Conservation (phyloP, 2,329 filamentous ascomycete genomes). For the Chrysosporium keratinophilum region DNA sequence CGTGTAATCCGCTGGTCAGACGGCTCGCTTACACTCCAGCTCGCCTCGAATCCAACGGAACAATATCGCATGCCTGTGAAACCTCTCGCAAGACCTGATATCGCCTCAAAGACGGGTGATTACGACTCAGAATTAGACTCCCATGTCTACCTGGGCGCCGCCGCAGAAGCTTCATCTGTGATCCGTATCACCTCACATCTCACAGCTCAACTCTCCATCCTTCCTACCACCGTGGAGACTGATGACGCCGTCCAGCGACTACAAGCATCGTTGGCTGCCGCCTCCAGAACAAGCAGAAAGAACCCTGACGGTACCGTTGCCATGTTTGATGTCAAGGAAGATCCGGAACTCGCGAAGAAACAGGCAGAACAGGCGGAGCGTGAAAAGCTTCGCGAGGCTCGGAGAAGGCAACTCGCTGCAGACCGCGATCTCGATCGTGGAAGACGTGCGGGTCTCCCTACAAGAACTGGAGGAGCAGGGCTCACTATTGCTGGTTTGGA, state of each 20-base stretch:
- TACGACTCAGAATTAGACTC: conserved; percentile 49
- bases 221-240: conserved; percentile 45
- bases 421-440: conserved; percentile 47
- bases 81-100: conserved; percentile 47
- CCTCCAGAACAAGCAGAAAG: conserved; percentile 43
- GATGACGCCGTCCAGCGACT: conserved; percentile 53
- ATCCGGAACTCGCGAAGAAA: conserved; percentile 52
- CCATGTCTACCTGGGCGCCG: conserved; percentile 54
- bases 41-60: conserved; percentile 50
- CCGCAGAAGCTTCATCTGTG: conserved; percentile 47
- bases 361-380: conserved; percentile 51
- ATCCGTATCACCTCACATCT: conserved; percentile 54
- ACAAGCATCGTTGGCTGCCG: conserved; percentile 51
- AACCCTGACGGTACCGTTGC: conserved; percentile 44
- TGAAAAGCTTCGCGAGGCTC: conserved; percentile 45
- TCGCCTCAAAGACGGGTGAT: conserved; percentile 39
- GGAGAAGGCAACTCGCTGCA: conserved; percentile 46
- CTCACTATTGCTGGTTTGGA: conserved; percentile 49
- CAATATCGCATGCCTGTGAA: conserved; percentile 52
- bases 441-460: conserved; percentile 37
- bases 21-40: conserved; percentile 54
- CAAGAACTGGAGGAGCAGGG: conserved; percentile 39
- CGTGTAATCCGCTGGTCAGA: conserved; percentile 58
- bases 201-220: conserved; percentile 49
- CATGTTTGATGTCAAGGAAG: conserved; percentile 49